These are phyloP conservation scores for Xylaria sp. DNA, from an alignment of 2,329 filamentous ascomycete species.

Conservation along the genomic window DNA sequence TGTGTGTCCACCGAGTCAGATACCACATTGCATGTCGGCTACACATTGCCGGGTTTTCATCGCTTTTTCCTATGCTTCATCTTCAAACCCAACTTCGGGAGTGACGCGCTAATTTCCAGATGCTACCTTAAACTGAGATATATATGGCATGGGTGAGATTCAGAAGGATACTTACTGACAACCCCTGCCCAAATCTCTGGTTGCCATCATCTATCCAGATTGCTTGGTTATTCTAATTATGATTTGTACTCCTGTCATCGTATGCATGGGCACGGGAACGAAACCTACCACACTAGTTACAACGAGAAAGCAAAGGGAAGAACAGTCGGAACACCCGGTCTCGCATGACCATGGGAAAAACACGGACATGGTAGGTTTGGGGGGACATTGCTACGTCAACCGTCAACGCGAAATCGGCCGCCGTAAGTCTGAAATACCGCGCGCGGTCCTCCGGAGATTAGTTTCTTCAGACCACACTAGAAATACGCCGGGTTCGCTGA, in stretches of 20 bases:
- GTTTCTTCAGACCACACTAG: neutral
- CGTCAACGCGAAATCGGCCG: neutral
- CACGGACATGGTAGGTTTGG: neutral
- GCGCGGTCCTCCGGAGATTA: neutral
- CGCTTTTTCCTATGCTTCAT: neutral
- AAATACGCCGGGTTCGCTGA: neutral
- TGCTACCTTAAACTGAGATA: neutral
- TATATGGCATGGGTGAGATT: neutral
- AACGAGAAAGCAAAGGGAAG: neutral
- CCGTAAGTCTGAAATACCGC: neutral
- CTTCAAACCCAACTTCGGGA: neutral
- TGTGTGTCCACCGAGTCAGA: constrained; percentile 14
- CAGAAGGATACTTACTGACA: neutral
- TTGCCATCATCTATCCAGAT: neutral
- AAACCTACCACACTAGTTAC: neutral
- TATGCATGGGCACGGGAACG: neutral
- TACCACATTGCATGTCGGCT: neutral
- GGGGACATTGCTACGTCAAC: neutral
- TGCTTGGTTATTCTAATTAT: neutral
- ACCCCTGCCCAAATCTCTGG: neutral
- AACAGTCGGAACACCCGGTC: neutral
- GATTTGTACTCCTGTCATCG: neutral
- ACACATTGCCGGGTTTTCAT: neutral
- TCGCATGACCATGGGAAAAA: neutral
- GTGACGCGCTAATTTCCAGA: neutral